Conservation (phyloP, 208 protist genomes). For the Zelonia costaricensis region DNA sequence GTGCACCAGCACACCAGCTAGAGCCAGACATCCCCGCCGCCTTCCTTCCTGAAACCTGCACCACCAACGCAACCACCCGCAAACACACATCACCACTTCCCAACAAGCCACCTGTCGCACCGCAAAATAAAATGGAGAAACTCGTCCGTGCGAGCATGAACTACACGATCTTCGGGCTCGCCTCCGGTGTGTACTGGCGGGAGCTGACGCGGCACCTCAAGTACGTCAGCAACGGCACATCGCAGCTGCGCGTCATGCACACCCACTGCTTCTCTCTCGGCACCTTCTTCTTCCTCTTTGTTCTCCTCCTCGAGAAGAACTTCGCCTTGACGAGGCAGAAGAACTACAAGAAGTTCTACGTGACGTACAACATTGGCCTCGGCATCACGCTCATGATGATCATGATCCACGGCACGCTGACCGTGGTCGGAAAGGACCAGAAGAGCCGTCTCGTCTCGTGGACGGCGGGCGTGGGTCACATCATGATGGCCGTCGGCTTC, state of each 20-base stretch:
- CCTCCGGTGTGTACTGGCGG: constrained; percentile 54
- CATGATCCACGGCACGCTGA: constrained; percentile 54
- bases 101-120: no score
- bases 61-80: no score
- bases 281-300: constrained; percentile 57
- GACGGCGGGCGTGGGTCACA: constrained; percentile 51
- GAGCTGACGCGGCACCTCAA: constrained; percentile 41
- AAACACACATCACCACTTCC: no score
- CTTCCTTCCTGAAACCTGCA: no score
- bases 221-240: constrained; percentile 35
- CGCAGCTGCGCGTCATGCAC: constrained; percentile 62
- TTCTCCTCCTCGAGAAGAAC: constrained; percentile 59
- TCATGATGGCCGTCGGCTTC: constrained; percentile 41
- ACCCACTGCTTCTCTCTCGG: constrained; percentile 68
- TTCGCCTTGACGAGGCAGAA: constrained; percentile 44
- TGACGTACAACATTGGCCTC: constrained; percentile 54
- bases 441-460: constrained; percentile 38
- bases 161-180: constrained; percentile 50
- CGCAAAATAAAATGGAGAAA: constrained; percentile 39
- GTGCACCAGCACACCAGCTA: no score
- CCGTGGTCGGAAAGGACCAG: constrained; percentile 43
- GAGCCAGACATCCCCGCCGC: no score
- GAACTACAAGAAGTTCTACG: constrained; percentile 72
- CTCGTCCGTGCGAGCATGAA: constrained; percentile 44
- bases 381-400: constrained; percentile 64